Evolutionary conservation across 2,329 filamentous ascomycete genomes (phyloP).

Genomic region (Colletotrichum cordylinicola): DNA sequence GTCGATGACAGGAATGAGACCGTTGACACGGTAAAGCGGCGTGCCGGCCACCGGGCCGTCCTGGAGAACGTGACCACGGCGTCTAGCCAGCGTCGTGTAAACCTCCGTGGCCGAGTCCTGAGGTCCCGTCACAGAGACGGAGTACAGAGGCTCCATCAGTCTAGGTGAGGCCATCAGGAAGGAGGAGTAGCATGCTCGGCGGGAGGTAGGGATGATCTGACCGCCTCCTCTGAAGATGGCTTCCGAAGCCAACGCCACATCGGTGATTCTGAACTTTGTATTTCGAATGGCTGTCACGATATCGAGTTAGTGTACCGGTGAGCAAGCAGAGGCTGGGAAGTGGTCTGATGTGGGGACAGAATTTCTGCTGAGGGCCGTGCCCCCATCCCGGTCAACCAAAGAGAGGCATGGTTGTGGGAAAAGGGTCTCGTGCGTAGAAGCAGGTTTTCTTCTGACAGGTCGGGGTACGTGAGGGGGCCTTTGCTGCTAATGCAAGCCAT

Average conservation of each 20-base stretch:
- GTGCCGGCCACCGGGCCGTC: constrained; percentile 95
- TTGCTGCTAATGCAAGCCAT: constrained; percentile 17
- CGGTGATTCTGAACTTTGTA: constrained; percentile 95
- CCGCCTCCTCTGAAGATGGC: constrained; percentile 95
- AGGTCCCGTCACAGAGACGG: constrained; percentile 90
- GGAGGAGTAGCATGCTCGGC: constrained; percentile 91
- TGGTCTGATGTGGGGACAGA: constrained; percentile 11
- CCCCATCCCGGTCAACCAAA: constrained; percentile 15
- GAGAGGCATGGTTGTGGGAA: constrained; percentile 2
- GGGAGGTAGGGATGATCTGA: constrained; percentile 95
- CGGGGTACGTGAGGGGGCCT: neutral
- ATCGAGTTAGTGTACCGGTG: constrained; percentile 28
- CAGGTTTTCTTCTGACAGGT: constrained; percentile 4
- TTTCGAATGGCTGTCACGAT: constrained; percentile 81
- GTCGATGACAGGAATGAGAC: constrained; percentile 94
- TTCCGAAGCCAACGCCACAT: constrained; percentile 84
- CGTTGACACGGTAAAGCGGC: constrained; percentile 89
- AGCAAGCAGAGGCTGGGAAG: neutral
- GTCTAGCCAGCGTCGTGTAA: constrained; percentile 89
- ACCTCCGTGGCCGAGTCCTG: constrained; percentile 87
- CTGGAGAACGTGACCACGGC: constrained; percentile 91
- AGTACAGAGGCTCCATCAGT: constrained; percentile 96
- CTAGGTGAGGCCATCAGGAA: constrained; percentile 97
- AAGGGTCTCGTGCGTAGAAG: constrained; percentile 14
- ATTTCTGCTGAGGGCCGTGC: constrained; percentile 5